These are phyloP conservation scores for Nevesoporus exiguus DNA, from an alignment of 768 basidiomycete species.

Conservation along the genomic window DNA sequence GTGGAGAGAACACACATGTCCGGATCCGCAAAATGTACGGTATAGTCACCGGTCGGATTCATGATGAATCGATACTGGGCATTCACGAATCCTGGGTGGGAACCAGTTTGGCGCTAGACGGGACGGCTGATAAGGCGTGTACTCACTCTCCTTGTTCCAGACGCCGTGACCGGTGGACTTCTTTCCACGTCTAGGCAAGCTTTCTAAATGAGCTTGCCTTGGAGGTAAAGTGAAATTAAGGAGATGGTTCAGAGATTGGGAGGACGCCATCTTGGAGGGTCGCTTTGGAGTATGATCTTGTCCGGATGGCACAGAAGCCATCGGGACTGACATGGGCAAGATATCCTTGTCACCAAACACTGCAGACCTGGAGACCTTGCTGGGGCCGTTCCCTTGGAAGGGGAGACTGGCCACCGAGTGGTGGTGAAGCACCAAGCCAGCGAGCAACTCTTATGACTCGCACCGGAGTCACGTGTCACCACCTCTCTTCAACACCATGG, in stretches of 20 bases:
- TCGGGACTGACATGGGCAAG: slow-evolving; percentile 24
- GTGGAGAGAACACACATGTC: slow-evolving; percentile 69
- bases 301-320: slow-evolving; percentile 24
- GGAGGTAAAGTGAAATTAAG: slow-evolving; percentile 94
- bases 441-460: slow-evolving; percentile 20
- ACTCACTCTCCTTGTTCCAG: slow-evolving; percentile 93
- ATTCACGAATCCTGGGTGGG: slow-evolving; percentile 83
- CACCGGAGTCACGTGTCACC: slow-evolving; percentile 25
- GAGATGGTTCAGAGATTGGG: slow-evolving; percentile 73
- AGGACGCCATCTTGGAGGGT: slow-evolving; percentile 63
- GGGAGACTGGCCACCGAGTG: slow-evolving; percentile 36
- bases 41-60: slow-evolving; percentile 89
- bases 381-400: slow-evolving; percentile 48
- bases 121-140: slow-evolving; percentile 8
- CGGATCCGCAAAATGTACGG: slow-evolving; percentile 94
- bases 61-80: slow-evolving; percentile 95
- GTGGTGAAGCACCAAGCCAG: neutral
- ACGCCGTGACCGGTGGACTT: slow-evolving; percentile 60
- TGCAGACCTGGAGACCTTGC: slow-evolving; percentile 10
- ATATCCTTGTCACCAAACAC: slow-evolving; percentile 19
- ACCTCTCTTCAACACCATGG: slow-evolving; percentile 46
- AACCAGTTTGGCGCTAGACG: slow-evolving; percentile 13
- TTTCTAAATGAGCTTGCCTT: slow-evolving; percentile 61
- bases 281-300: slow-evolving; percentile 50
- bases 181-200: slow-evolving; percentile 71